Percentiles rank a stretch among this genome's conserved stretches.
phyloP scores from a whole-genome alignment of 1,284 basidiomycete genomes.

The Leccinum fuscescens region DNA sequence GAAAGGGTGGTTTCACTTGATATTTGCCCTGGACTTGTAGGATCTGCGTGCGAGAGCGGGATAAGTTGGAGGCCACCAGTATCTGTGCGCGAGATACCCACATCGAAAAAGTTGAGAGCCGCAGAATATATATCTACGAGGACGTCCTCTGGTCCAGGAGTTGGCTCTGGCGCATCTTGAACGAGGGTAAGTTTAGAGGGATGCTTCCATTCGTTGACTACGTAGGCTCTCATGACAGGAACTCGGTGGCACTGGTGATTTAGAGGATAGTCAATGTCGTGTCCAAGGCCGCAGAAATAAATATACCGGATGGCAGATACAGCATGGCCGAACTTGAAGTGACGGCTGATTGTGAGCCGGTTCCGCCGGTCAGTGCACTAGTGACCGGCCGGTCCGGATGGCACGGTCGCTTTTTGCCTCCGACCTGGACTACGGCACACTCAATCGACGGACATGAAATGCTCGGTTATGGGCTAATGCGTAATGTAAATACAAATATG shows the following conservation, averaged over 20 bases:
- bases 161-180: conserved; percentile 60
- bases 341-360: neutral
- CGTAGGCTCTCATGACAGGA: conserved; percentile 72
- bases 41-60: conserved; percentile 46
- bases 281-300: neutral
- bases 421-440: neutral
- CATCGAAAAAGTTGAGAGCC: conserved; percentile 80
- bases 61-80: neutral
- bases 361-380: neutral
- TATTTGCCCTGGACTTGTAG: conserved; percentile 87
- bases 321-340: neutral
- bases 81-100: conserved; percentile 30
- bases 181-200: conserved; percentile 66
- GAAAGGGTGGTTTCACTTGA: conserved; percentile 79
- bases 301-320: neutral
- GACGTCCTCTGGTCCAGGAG: conserved; percentile 56
- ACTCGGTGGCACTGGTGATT: neutral
- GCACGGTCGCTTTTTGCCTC: neutral
- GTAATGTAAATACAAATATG: conserved; percentile 36
- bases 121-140: conserved; percentile 82
- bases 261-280: neutral
- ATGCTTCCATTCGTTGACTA: conserved; percentile 71
- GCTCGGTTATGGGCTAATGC: conserved; percentile 17
- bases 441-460: neutral
- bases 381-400: neutral